phyloP scores from a whole-genome alignment of 305 asterid genomes.

The Striga hermonthica region DNA sequence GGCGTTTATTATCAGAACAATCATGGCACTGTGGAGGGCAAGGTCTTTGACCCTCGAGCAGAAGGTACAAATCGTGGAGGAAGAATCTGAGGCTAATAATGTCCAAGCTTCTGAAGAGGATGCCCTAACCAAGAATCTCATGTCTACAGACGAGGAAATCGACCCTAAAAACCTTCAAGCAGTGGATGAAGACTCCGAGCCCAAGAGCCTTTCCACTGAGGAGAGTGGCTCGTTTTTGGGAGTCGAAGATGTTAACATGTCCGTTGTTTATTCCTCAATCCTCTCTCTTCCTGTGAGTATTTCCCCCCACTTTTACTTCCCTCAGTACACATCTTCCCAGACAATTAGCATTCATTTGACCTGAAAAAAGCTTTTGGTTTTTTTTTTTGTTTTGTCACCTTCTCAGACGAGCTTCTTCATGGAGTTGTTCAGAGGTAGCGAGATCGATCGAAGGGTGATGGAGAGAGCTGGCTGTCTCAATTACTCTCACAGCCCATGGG shows the following conservation, averaged over 20 bases:
- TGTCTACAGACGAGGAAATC: conserved; percentile 51
- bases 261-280: conserved; percentile 61
- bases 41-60: conserved; percentile 92
- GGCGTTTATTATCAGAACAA: conserved; percentile 62
- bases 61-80: conserved; percentile 80
- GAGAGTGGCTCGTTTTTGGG: conserved; percentile 67
- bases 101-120: conserved; percentile 70
- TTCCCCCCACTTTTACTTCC: not conserved
- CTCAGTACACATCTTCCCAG: not conserved
- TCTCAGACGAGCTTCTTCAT: conserved; percentile 72
- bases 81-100: conserved; percentile 60
- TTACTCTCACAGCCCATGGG: conserved; percentile 87
- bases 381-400: not conserved
- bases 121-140: conserved; percentile 43
- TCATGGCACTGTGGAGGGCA: conserved; percentile 91
- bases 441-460: conserved; percentile 81
- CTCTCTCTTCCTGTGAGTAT: conserved; percentile 82
- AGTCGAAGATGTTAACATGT: conserved; percentile 70
- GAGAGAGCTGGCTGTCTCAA: conserved; percentile 85
- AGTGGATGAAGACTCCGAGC: conserved; percentile 63
- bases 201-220: conserved; percentile 55
- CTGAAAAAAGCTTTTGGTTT: conserved; percentile 19
- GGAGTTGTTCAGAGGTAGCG: conserved; percentile 86
- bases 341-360: conserved; percentile 16
- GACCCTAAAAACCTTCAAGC: conserved; percentile 47